Evolutionary conservation across 257 asterid species (phyloP).

Genomic region (Petunia axillaris): DNA sequence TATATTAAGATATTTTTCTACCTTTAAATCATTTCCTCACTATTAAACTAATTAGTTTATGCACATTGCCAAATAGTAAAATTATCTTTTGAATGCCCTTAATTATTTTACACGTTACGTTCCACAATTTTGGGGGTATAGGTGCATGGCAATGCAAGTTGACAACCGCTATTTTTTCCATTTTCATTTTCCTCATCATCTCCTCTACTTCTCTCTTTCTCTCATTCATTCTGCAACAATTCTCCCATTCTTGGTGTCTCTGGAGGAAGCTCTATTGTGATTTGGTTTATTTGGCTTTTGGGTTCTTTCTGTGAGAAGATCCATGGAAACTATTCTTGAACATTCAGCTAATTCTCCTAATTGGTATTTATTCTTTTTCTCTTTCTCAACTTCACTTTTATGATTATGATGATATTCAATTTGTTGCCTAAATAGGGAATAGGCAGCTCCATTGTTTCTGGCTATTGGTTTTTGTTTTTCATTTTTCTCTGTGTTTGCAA

Average conservation of each 20-base stretch:
- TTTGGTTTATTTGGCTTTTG: conserved; percentile 4
- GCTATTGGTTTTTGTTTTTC: not conserved
- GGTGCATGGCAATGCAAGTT: conserved; percentile 21
- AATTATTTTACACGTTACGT: not conserved
- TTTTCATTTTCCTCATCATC: conserved; percentile 12
- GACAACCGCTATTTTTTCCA: conserved; percentile 40
- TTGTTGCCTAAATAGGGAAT: not conserved
- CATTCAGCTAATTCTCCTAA: conserved; percentile 20
- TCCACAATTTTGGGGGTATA: conserved; percentile 21
- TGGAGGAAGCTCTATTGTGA: conserved; percentile 25
- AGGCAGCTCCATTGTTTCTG: not conserved
- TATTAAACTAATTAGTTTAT: too few relatives aligned
- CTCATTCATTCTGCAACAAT: conserved; percentile 39
- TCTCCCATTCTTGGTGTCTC: conserved; percentile 48
- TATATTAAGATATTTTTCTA: too few relatives aligned
- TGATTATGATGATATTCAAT: not conserved
- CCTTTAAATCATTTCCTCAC: too few relatives aligned
- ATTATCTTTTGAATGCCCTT: too few relatives aligned
- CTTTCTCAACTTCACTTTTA: not conserved
- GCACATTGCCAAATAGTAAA: too few relatives aligned
- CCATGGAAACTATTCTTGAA: conserved; percentile 23
- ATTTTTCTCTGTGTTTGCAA: not conserved
- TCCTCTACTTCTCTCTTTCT: conserved; percentile 32
- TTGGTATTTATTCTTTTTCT: not conserved
- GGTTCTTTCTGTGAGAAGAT: not conserved